A percentile compares a stretch with the other conserved stretches of the same genome.
Conservation (phyloP, 805 yeast genomes). For the Teunomyces tritomae region DNA sequence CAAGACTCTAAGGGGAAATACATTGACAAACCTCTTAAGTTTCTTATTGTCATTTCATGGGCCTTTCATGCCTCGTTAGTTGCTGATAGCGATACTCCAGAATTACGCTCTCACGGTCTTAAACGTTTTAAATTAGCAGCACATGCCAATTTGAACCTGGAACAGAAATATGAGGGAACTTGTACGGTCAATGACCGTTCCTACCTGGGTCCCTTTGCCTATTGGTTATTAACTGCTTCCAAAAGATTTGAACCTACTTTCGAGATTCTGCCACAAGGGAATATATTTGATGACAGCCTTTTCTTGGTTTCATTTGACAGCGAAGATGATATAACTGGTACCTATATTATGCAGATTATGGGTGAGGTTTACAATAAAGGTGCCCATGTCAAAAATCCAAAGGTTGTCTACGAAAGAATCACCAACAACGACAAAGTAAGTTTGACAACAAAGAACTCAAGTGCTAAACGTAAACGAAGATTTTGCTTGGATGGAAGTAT, state of each 20-base stretch:
- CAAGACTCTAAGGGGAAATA: constrained; percentile 16
- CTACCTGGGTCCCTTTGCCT: constrained; percentile 48
- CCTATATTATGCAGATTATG: constrained; percentile 53
- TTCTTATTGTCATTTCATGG: constrained; percentile 75
- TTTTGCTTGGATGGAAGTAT: constrained; percentile 71
- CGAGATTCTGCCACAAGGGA: constrained; percentile 59
- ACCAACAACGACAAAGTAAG: constrained; percentile 23
- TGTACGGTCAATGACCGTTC: constrained; percentile 15
- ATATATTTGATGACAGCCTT: constrained; percentile 40
- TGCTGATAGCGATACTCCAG: constrained; percentile 72
- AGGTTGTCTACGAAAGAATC: constrained; percentile 47
- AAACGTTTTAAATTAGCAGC: constrained; percentile 75
- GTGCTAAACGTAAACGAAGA: constrained; percentile 33
- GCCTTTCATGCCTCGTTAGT: constrained; percentile 84
- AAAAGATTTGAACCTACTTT: constrained; percentile 59
- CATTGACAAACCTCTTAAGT: constrained; percentile 21
- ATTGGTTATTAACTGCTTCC: constrained; percentile 57
- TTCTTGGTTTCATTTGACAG: constrained; percentile 47
- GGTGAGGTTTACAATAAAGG: constrained; percentile 56
- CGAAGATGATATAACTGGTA: constrained; percentile 18
- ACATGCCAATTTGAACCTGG: constrained; percentile 42
- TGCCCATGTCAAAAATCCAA: constrained; percentile 45
- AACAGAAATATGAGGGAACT: constrained; percentile 52
- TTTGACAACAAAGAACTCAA: constrained; percentile 13
- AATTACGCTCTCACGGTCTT: constrained; percentile 59